Conservation (phyloP, 140 eudicot species). For the Oenanthe javanica region DNA sequence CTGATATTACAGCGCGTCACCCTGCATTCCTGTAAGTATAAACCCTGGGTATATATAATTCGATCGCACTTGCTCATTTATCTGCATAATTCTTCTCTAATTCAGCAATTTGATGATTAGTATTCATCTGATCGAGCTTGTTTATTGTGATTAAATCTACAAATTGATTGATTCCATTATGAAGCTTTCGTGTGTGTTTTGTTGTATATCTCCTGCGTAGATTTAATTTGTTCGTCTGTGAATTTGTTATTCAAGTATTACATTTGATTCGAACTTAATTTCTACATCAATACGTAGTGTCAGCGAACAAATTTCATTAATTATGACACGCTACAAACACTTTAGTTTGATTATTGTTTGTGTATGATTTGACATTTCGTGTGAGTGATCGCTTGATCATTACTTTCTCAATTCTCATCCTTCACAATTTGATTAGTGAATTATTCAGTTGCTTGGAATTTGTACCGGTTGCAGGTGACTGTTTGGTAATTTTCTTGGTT, state of each 20-base stretch:
- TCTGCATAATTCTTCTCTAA: neutral
- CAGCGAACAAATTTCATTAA: neutral
- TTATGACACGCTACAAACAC: neutral
- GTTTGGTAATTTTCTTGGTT: neutral
- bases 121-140: neutral
- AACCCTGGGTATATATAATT: constrained; percentile 2
- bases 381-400: neutral
- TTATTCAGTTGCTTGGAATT: neutral
- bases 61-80: neutral
- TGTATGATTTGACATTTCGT: neutral
- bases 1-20: constrained; percentile 1
- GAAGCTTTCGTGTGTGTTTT: neutral
- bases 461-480: neutral
- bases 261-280: neutral
- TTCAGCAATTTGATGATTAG: neutral
- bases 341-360: neutral
- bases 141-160: neutral
- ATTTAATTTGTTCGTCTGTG: neutral
- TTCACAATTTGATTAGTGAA: neutral
- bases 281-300: neutral
- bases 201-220: neutral
- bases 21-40: too few species aligned
- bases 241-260: neutral
- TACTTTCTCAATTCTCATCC: neutral
- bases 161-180: neutral